Evolutionary conservation across 2,329 filamentous ascomycete species (phyloP).

Genomic region (Exophiala spinifera): DNA sequence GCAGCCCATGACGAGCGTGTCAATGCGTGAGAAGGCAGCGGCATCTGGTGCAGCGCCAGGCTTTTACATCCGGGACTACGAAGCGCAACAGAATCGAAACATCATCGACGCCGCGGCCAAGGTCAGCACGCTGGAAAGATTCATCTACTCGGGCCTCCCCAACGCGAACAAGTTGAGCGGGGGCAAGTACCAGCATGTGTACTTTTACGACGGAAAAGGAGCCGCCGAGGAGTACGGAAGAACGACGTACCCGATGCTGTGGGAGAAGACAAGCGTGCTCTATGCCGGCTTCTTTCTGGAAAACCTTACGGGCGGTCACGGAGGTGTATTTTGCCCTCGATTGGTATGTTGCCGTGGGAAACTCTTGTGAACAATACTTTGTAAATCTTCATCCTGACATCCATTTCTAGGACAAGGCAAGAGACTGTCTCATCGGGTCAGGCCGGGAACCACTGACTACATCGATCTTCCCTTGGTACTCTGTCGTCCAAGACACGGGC

Average conservation of each 20-base stretch:
- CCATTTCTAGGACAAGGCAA: no score
- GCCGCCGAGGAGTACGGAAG: neutral
- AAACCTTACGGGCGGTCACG: no score
- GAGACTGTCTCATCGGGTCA: no score
- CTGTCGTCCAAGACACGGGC: no score
- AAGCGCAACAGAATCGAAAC: slow-evolving; percentile 53
- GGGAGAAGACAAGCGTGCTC: neutral
- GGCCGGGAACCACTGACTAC: no score
- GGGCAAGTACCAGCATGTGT: neutral
- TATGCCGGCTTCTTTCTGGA: neutral
- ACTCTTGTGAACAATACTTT: no score
- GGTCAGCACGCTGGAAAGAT: neutral
- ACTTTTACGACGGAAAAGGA: neutral
- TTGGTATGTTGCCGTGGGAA: no score
- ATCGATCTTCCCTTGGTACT: no score
- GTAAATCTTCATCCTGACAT: no score
- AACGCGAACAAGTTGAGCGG: neutral
- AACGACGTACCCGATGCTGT: neutral
- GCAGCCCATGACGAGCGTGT: slow-evolving; percentile 50
- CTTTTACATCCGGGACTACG: slow-evolving; percentile 48
- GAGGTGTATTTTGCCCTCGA: no score
- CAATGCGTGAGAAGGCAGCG: slow-evolving; percentile 34
- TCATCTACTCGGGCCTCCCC: neutral
- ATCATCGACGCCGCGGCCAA: slow-evolving; percentile 50
- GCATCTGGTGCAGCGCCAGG: slow-evolving; percentile 25